Base-by-base conservation (phyloP, 805 yeast species). In the Starmerella bombi region DNA sequence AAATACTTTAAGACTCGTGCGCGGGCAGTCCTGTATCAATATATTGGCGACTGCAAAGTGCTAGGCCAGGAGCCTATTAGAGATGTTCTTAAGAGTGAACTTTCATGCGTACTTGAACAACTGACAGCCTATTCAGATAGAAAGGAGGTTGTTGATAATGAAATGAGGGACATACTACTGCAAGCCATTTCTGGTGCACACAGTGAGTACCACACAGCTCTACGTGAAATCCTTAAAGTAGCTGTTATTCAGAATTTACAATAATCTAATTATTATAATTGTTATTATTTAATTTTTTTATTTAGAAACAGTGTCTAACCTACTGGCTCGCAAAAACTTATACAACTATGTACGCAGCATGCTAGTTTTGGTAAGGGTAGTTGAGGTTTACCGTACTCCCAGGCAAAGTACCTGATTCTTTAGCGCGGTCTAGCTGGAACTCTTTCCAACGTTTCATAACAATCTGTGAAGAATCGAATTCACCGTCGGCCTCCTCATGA, bases 371-470 rank as follows among this genome's bases (percentile, higher is more conserved):
- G n/a, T n/a, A n/a, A n/a, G n/a, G n/a, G n/a, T n/a, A n/a, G n/a
- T n/a, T n/a, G n/a, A n/a, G n/a, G n/a, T n/a, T n/a, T n/a, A n/a
- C n/a, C n/a, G n/a, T n/a, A n/a, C n/a, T n/a, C n/a, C n/a, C n/a
- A n/a, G n/a, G n/a, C n/a, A n/a, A n/a, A n/a, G n/a, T n/a, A 28
- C 31, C n/a, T 7, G n/a, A 6, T 33, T 42, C 45, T 5, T 37
- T 40, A 4, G 49, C 54, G 74, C 94, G 31, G 25, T 80, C 84
- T 50, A 81, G 66, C 60, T 86, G 96, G 65, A 74, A 85, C 50
- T 91, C 97, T 57, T 83, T 74, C 98, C 98, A 91, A 44, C 88
- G 70, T 68, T 79, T 82, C 88, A 88, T 86, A 37, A 73, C 72
- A 57, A 91, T 91, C 54, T 74, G 74, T 1, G 93, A 75, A n/a